Conservation (phyloP, 164 flowering plant species). For the Protea cynaroides region DNA sequence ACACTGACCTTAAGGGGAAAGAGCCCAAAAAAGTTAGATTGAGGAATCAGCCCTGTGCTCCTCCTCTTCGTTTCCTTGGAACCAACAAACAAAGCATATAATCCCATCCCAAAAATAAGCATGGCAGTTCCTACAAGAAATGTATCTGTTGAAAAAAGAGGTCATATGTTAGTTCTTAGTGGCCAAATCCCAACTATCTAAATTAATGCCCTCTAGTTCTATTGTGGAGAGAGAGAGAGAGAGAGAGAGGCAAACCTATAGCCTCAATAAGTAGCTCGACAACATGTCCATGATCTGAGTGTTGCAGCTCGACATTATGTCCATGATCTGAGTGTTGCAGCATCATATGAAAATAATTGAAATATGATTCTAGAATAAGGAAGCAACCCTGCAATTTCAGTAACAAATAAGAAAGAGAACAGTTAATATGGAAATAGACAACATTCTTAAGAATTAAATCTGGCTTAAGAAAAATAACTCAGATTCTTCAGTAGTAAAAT, state of each 20-base stretch:
- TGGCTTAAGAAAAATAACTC: not conserved
- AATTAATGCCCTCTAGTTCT: not conserved
- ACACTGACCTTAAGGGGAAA: conserved; percentile 44
- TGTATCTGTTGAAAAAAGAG: conserved; percentile 54
- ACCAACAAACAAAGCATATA: conserved; percentile 59
- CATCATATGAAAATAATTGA: conserved; percentile 41
- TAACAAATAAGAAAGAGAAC: not conserved
- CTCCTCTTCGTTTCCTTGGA: conserved; percentile 24
- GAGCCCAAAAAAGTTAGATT: conserved; percentile 52
- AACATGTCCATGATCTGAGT: conserved; percentile 41
- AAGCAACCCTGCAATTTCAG: conserved; percentile 54
- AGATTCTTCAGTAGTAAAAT: not conserved
- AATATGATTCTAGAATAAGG: conserved; percentile 43
- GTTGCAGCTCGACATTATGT: conserved; percentile 40
- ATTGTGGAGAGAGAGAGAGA: not conserved
- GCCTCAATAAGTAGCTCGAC: conserved; percentile 60
- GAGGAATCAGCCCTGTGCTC: conserved; percentile 21
- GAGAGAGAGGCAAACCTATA: conserved; percentile 34
- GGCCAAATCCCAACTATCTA: not conserved
- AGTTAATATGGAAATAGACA: not conserved
- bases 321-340: conserved; percentile 41
- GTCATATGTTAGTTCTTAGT: not conserved
- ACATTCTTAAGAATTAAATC: not conserved
- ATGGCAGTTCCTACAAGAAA: conserved; percentile 76
- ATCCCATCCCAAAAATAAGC: conserved; percentile 60